Evolutionary conservation across 805 yeast species (phyloP), one percentile per base, ranked within the genome.

Genomic region (Phaffomyces antillensis): DNA sequence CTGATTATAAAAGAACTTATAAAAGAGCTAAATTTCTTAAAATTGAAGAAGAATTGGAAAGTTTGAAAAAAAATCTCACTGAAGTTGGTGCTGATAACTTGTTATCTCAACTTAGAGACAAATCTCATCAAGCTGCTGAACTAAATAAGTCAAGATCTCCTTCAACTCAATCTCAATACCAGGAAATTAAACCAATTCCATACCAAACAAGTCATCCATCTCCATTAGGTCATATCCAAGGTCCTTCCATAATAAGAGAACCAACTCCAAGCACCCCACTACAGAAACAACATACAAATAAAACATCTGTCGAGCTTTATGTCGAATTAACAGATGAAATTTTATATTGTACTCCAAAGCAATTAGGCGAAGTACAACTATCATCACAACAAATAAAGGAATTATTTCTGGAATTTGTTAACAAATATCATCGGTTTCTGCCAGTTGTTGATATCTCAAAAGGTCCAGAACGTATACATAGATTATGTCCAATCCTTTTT

Each of bases 1-100:
- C 85, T 15, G 93, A 82, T 54, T 91, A 86, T 63, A 88, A 90
- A 62, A 72, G 99, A 54, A 89, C 96, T 0, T 86, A 85, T 52
- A 93, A 91, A 59, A 71, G 98, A 38, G 95, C 91, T 15, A 72
- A 86, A 47, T 77, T 84, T 37, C 88, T 85, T n/a, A 84, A 81
- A 52, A 70, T 91, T 43, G 98, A 90, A 59, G 76, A 74, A 52
- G 95, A 90, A 61, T 78, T 84, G 50, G 76, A 76, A 46, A 89
- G 82, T 53, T 65, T 87, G 42, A 76, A 84, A 54, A 73, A 75
- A 56, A 72, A 77, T 30, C 62, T 84, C 44, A 60, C 65, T 17
- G 59, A 54, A 34, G 52, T 51, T 17, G 59, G 60, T 15, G 59
- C 50, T 15, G 59, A 56, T 28, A 50, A 49, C 6, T 36, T 55